Conservation (phyloP, 2,329 filamentous ascomycete genomes). For the Alternaria consortialis region DNA sequence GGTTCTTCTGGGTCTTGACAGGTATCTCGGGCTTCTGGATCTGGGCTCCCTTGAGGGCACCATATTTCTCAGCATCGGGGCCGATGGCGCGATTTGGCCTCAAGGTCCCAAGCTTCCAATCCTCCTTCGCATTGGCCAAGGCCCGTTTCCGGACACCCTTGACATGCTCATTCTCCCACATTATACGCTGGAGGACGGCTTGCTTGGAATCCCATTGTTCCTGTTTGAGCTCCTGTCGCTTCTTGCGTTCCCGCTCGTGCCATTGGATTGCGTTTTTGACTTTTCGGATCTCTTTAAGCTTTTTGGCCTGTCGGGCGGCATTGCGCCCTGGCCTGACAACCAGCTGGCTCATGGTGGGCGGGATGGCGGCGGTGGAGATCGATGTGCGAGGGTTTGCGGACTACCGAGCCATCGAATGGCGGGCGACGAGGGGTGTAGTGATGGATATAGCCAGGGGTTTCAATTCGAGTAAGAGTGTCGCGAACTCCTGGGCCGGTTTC, state of each 20-base stretch:
- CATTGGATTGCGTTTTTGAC: constrained; percentile 51
- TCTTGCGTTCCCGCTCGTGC: constrained; percentile 39
- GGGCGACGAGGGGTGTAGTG: constrained; percentile 3
- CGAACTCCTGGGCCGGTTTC: not conserved
- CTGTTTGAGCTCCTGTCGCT: constrained; percentile 32
- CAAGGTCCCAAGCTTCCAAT: constrained; percentile 80
- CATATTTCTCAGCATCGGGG: constrained; percentile 65
- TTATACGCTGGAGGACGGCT: constrained; percentile 27
- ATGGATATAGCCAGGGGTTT: not conserved
- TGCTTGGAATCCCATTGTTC: constrained; percentile 45
- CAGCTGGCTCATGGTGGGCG: constrained; percentile 50
- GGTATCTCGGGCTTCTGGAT: constrained; percentile 51
- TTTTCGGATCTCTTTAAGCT: constrained; percentile 52
- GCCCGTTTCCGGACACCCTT: constrained; percentile 55
- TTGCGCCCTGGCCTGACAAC: constrained; percentile 34
- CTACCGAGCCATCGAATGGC: constrained; percentile 40
- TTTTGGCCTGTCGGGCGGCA: constrained; percentile 41
- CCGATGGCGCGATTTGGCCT: constrained; percentile 80
- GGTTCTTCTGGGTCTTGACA: constrained; percentile 40
- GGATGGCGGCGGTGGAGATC: constrained; percentile 60
- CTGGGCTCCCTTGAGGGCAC: constrained; percentile 57
- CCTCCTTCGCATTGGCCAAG: constrained; percentile 70
- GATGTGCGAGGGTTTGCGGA: constrained; percentile 25
- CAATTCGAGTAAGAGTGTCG: not conserved
- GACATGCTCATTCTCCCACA: constrained; percentile 38